These are phyloP conservation scores for Hypoxylon sp. DNA, from an alignment of 2,329 filamentous ascomycete genomes.

Conservation along the genomic window DNA sequence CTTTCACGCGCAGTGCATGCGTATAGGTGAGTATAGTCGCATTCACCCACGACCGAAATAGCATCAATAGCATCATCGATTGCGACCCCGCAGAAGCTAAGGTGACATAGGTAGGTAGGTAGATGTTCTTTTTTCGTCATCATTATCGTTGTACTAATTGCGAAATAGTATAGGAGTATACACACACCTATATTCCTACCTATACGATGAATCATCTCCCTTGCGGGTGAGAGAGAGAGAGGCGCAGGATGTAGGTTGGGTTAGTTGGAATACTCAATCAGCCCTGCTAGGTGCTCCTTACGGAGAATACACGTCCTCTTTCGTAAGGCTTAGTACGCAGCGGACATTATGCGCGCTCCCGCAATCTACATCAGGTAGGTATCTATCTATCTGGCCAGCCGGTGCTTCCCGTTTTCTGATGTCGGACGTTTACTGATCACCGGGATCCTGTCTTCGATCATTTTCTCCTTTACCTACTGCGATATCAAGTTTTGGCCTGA, in stretches of 20 bases:
- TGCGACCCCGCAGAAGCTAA: slow-evolving; percentile 7
- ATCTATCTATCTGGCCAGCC: slow-evolving; percentile 15
- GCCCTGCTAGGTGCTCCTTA: slow-evolving; percentile 21
- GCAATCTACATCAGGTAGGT: no score
- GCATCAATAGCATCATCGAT: slow-evolving; percentile 17
- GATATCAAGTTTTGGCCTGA: no score
- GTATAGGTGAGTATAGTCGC: slow-evolving; percentile 16
- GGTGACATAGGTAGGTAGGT: slow-evolving; percentile 29
- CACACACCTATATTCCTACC: no score
- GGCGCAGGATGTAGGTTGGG: no score
- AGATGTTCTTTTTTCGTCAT: slow-evolving; percentile 5
- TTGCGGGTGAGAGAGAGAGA: not conserved
- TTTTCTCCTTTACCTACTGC: no score
- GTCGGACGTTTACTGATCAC: slow-evolving; percentile 9
- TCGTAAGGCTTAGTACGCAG: slow-evolving; percentile 36
- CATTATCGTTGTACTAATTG: slow-evolving; percentile 1
- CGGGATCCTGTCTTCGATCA: no score
- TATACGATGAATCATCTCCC: slow-evolving; percentile 9
- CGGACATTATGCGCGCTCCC: slow-evolving; percentile 29
- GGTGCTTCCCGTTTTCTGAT: slow-evolving; percentile 4
- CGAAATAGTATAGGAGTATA: slow-evolving; percentile 2
- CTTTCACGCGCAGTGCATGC: slow-evolving; percentile 28
- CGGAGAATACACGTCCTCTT: slow-evolving; percentile 10
- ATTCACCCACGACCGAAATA: slow-evolving; percentile 31
- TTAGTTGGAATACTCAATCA: slow-evolving; percentile 22